phyloP scores from a whole-genome alignment of 352 stramenopile species.

The Phytophthora capsici region DNA sequence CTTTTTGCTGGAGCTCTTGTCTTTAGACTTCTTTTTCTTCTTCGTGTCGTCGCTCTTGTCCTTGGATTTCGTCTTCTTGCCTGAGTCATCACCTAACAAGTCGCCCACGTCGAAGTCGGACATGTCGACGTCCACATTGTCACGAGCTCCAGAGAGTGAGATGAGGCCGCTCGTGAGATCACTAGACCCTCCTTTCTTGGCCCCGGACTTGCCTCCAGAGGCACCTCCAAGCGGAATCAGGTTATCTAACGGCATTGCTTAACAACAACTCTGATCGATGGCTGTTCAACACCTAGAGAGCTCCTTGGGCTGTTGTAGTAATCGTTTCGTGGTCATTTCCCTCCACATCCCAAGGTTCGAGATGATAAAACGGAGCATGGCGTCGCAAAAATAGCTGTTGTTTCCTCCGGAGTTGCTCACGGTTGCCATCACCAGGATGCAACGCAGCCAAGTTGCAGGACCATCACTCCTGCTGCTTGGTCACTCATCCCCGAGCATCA shows the following conservation, averaged over 20 bases:
- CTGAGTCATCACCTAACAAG: constrained; percentile 50
- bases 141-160: constrained; percentile 42
- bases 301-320: no score
- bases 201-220: constrained; percentile 12
- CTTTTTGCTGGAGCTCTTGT: constrained; percentile 42
- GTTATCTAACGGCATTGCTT: constrained; percentile 48
- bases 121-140: constrained; percentile 55
- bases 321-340: no score
- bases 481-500: constrained; percentile 3
- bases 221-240: constrained; percentile 58
- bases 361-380: no score
- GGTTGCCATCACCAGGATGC: neutral
- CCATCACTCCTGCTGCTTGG: constrained; percentile 7
- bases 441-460: constrained; percentile 7
- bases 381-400: no score
- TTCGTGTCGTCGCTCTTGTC: constrained; percentile 34
- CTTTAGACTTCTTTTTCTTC: constrained; percentile 43
- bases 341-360: no score
- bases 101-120: constrained; percentile 65
- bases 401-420: no score
- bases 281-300: no score
- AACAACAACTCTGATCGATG: no score
- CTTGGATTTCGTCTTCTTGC: constrained; percentile 38
- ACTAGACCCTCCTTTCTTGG: constrained; percentile 21
- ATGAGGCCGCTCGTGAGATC: constrained; percentile 72